Evolutionary conservation across 73 alveolate species (phyloP).

Genomic region (Paramecium octaurelia): DNA sequence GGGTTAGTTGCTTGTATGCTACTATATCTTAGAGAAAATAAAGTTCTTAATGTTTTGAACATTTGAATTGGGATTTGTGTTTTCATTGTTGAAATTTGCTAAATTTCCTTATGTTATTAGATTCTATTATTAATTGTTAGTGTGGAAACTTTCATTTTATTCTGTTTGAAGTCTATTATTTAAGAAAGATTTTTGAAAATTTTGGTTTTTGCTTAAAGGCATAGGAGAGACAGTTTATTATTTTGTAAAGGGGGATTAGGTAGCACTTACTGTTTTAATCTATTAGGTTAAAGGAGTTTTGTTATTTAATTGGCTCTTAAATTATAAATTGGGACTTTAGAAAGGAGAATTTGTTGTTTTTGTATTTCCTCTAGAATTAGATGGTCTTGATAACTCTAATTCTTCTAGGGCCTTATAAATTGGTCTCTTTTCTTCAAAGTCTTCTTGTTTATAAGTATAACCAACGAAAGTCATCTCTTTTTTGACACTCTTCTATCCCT

Average conservation of each 20-base stretch:
- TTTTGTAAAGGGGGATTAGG: background rate
- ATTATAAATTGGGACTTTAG: background rate
- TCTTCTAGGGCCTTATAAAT: constrained; percentile 46
- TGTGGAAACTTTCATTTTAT: background rate
- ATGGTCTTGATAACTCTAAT: constrained; percentile 46
- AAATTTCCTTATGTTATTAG: background rate
- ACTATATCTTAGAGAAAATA: background rate
- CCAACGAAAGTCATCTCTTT: constrained; percentile 71
- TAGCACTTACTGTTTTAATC: background rate
- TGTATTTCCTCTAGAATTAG: constrained; percentile 26
- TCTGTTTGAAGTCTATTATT: background rate
- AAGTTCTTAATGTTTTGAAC: background rate
- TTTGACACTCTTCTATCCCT: constrained; percentile 3
- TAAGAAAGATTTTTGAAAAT: background rate
- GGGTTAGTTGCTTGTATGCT: background rate
- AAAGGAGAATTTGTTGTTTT: background rate
- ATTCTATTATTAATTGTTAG: background rate
- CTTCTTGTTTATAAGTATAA: constrained; percentile 77
- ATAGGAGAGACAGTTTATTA: constrained; percentile 12
- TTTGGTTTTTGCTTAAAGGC: background rate
- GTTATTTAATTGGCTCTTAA: background rate
- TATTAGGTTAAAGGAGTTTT: background rate
- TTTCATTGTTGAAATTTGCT: background rate
- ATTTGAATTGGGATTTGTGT: background rate
- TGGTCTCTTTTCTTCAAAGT: constrained; percentile 67